Evolutionary conservation across 306 rosid genomes (phyloP), one percentile per base, ranked within the genome.

Genomic region (Corylus americana): DNA sequence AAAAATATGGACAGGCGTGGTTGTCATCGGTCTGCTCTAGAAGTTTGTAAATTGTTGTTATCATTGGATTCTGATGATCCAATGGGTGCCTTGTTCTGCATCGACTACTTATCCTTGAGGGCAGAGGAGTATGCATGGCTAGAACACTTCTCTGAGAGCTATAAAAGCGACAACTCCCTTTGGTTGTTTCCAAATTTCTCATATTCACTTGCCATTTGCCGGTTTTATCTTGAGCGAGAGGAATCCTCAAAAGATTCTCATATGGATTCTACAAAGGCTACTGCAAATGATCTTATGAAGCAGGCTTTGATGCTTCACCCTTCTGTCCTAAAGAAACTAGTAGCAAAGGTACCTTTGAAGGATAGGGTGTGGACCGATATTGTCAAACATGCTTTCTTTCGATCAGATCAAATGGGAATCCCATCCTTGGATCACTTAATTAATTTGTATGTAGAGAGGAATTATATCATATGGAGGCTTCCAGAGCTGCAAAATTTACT

Each of bases 291-390:
- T 74, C 98, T 91, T 78, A 90, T 93, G 96, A 91, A 90, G 88
- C 99, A 95, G 87, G 99, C 99, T 73, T 79, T 95, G 90, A 88
- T 95, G 97, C 98, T 95, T 84, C 98, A 93, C 79, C 98, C 99
- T 78, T 81, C 95, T 1, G 94, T 91, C 78, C 45, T 95, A 53
- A 90, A 87, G 85, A 93, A 92, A 83, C 83, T 93, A 78, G 98
- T 91, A 7, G 85, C 86, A 13, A 95, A 95, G 84, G 97, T 93
- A 35, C 99, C 99, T 10, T 78, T 95, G 86, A 95, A 93, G 89
- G 99, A 95, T 73, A 91, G 85, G 42, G 73, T 70, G 47, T 95
- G 98, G 98, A 81, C 89, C 25, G 89, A 85, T 50, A 80, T 88
- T 64, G 87, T 89, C 54, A 87, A 90, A 78, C 80, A 90, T 77